Conservation (phyloP, 768 basidiomycete species). For the Leccinum pellstonianum region DNA sequence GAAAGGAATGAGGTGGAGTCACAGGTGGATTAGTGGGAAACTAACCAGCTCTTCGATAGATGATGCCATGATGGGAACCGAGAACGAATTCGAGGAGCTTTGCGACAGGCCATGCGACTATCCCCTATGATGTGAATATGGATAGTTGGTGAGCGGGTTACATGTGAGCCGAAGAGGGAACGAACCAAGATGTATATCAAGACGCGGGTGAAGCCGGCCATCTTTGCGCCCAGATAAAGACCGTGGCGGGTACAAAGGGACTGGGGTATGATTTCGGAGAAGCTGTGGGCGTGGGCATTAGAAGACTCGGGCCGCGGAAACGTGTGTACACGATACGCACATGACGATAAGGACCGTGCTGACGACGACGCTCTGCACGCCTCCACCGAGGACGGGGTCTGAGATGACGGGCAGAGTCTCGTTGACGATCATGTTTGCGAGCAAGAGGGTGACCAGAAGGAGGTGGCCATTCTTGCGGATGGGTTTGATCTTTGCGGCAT, state of each 20-base stretch:
- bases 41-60: slow-evolving; percentile 72
- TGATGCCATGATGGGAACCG: slow-evolving; percentile 86
- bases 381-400: slow-evolving; percentile 77
- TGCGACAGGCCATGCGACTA: slow-evolving; percentile 83
- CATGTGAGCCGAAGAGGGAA: not conserved
- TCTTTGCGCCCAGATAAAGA: slow-evolving; percentile 83
- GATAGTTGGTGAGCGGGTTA: not conserved
- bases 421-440: slow-evolving; percentile 92
- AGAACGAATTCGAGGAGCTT: slow-evolving; percentile 76
- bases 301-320: not conserved
- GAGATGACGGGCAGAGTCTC: slow-evolving; percentile 84
- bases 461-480: slow-evolving; percentile 83
- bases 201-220: slow-evolving; percentile 66
- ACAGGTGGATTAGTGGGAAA: not conserved
- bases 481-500: slow-evolving; percentile 84
- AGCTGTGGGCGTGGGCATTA: slow-evolving; percentile 45
- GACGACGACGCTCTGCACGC: slow-evolving; percentile 71
- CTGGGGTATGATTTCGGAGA: slow-evolving; percentile 90
- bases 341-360: slow-evolving; percentile 86
- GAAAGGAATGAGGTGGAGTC: not conserved
- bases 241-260: slow-evolving; percentile 91
- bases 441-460: slow-evolving; percentile 75
- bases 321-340: slow-evolving; percentile 45
- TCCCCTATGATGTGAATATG: slow-evolving; percentile 42
- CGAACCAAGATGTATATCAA: slow-evolving; percentile 68